phyloP scores from a whole-genome alignment of 2,329 filamentous ascomycete species.

The Sarocladiaceae sp. region DNA sequence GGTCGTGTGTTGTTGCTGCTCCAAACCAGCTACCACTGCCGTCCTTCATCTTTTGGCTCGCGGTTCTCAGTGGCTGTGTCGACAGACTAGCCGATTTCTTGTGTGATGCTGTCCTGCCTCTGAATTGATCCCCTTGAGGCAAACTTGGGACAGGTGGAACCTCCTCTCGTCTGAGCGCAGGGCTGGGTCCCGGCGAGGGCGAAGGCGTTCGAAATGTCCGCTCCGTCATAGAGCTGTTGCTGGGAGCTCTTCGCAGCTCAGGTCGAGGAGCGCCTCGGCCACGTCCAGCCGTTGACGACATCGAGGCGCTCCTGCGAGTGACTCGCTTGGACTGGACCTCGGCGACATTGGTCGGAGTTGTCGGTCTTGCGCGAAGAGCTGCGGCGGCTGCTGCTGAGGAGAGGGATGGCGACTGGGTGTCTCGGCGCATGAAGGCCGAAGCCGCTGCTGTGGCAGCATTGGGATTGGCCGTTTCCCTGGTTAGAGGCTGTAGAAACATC shows the following conservation, averaged over 20 bases:
- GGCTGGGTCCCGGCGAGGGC: slow-evolving; percentile 46
- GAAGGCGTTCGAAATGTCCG: slow-evolving; percentile 81
- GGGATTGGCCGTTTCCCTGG: slow-evolving; percentile 60
- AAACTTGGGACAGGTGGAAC: slow-evolving; percentile 74
- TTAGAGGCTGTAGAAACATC: slow-evolving; percentile 50
- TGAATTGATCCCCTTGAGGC: slow-evolving; percentile 42
- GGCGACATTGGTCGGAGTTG: slow-evolving; percentile 73
- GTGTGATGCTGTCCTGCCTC: slow-evolving; percentile 22
- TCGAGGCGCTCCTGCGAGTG: slow-evolving; percentile 65
- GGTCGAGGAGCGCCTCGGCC: slow-evolving; percentile 34
- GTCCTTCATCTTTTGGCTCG: slow-evolving; percentile 46
- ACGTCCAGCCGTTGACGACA: slow-evolving; percentile 60
- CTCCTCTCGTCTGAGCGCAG: slow-evolving; percentile 35
- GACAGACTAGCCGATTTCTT: slow-evolving; percentile 37
- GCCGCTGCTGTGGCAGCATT: slow-evolving; percentile 76
- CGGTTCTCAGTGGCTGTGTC: slow-evolving; percentile 46
- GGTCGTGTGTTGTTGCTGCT: slow-evolving; percentile 36
- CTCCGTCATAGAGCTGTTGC: slow-evolving; percentile 80
- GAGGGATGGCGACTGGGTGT: slow-evolving; percentile 57
- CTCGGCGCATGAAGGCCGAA: slow-evolving; percentile 71
- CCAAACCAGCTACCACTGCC: slow-evolving; percentile 45
- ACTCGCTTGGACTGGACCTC: slow-evolving; percentile 87
- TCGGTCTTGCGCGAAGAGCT: slow-evolving; percentile 73
- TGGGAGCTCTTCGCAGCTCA: slow-evolving; percentile 60
- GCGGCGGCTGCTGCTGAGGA: slow-evolving; percentile 85